Evolutionary conservation across 306 rosid species (phyloP).

Genomic region (Lathyrus tuberosus): DNA sequence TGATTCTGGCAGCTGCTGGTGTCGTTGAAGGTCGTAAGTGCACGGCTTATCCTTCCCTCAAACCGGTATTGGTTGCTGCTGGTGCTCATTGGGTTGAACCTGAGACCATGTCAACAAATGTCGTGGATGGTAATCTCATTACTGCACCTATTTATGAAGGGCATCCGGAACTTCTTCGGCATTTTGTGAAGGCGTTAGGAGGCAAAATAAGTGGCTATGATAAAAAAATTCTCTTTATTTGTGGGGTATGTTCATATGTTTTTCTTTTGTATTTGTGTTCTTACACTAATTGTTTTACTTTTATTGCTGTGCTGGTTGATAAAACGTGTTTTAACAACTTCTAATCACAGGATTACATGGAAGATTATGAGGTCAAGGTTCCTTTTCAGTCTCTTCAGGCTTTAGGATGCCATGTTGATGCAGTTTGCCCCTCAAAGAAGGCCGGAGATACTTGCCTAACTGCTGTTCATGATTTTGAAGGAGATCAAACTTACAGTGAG

Average conservation of each 20-base stretch:
- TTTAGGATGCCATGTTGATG: slow-evolving; percentile 85
- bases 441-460: slow-evolving; percentile 79
- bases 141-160: slow-evolving; percentile 60
- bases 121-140: slow-evolving; percentile 73
- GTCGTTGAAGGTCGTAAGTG: slow-evolving; percentile 63
- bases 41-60: slow-evolving; percentile 60
- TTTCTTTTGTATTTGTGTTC: not conserved
- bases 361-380: slow-evolving; percentile 78
- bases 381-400: slow-evolving; percentile 91
- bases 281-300: slow-evolving; percentile 18
- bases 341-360: slow-evolving; percentile 77
- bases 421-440: slow-evolving; percentile 78
- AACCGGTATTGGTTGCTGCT: slow-evolving; percentile 67
- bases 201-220: slow-evolving; percentile 67
- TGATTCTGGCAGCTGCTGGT: slow-evolving; percentile 92
- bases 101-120: slow-evolving; percentile 53
- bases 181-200: slow-evolving; percentile 75
- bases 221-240: slow-evolving; percentile 74
- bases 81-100: slow-evolving; percentile 94
- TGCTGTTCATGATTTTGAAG: slow-evolving; percentile 90
- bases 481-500: slow-evolving; percentile 85
- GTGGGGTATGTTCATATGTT: slow-evolving; percentile 68
- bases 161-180: slow-evolving; percentile 61
- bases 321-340: slow-evolving; percentile 15
- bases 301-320: slow-evolving; percentile 6